Percentiles rank a stretch among this genome's conserved stretches.
Evolutionary conservation across 2,329 filamentous ascomycete species (phyloP).

Genomic region (Ophiostoma piceae): DNA sequence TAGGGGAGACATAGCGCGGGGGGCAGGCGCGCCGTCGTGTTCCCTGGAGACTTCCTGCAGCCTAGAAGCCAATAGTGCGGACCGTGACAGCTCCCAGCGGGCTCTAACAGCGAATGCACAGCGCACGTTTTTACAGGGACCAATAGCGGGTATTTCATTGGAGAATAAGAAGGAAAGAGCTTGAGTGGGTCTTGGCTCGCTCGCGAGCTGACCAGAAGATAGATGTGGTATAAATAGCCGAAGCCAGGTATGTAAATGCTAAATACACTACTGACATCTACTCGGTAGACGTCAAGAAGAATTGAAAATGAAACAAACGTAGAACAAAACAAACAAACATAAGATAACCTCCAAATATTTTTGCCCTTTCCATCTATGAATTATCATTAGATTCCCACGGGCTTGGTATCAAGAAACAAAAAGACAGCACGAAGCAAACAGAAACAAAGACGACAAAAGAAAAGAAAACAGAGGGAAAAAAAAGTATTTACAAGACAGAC

Average conservation of each 20-base stretch:
- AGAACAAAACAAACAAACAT: neutral
- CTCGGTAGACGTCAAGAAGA: neutral
- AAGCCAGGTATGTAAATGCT: neutral
- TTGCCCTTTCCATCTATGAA: neutral
- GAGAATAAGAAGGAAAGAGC: neutral
- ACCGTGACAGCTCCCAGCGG: neutral
- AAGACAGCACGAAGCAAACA: neutral
- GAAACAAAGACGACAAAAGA: neutral
- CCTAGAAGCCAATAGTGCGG: neutral
- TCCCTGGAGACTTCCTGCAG: neutral
- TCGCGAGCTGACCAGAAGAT: neutral
- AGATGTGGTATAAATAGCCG: neutral
- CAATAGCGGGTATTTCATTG: neutral
- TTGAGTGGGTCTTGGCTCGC: slow-evolving; percentile 12
- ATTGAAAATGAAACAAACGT: neutral
- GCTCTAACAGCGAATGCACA: neutral
- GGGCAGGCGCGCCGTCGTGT: neutral
- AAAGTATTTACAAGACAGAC: neutral
- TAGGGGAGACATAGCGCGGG: neutral
- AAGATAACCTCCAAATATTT: neutral
- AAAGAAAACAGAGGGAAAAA: neutral
- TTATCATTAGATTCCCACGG: slow-evolving; percentile 12
- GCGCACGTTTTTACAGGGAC: slow-evolving; percentile 1
- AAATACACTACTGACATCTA: neutral
- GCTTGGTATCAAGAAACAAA: slow-evolving; percentile 21